phyloP scores from a whole-genome alignment of 192 early-diverging fungal species.

The Phlyctochytrium planicorne region DNA sequence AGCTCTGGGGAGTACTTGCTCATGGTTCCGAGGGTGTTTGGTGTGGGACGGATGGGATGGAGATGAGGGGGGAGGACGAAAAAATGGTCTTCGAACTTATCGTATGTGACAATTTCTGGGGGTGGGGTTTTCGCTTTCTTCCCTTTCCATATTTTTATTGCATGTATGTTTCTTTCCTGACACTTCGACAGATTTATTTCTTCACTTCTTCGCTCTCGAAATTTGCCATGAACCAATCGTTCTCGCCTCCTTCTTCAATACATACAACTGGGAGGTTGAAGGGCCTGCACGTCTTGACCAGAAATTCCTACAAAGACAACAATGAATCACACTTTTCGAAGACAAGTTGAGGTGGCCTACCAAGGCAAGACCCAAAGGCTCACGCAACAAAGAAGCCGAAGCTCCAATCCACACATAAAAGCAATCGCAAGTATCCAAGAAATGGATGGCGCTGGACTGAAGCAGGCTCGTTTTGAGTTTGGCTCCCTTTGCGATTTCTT shows the following conservation, averaged over 20 bases:
- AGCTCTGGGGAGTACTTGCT: conserved; percentile 29
- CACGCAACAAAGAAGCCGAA: background rate
- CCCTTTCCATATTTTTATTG: too few species aligned
- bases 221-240: conserved; percentile 11
- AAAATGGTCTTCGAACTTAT: too few species aligned
- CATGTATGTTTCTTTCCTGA: too few species aligned
- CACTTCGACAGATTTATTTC: too few species aligned
- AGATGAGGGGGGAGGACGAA: too few species aligned
- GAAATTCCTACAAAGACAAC: conserved; percentile 10
- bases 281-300: conserved; percentile 8
- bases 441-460: background rate
- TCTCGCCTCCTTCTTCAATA: conserved; percentile 22
- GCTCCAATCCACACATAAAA: conserved; percentile 13
- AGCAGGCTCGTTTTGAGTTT: background rate
- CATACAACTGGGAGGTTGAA: background rate
- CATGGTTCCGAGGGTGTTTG: too few species aligned
- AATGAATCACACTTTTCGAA: too few species aligned
- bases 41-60: too few species aligned
- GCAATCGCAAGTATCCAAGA: background rate
- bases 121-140: too few species aligned
- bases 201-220: too few species aligned
- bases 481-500: background rate
- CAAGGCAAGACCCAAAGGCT: background rate
- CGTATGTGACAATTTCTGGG: too few species aligned
- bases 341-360: background rate